Base-by-base conservation (phyloP, 768 basidiomycete genomes). In the Neoboletus magnificus region DNA sequence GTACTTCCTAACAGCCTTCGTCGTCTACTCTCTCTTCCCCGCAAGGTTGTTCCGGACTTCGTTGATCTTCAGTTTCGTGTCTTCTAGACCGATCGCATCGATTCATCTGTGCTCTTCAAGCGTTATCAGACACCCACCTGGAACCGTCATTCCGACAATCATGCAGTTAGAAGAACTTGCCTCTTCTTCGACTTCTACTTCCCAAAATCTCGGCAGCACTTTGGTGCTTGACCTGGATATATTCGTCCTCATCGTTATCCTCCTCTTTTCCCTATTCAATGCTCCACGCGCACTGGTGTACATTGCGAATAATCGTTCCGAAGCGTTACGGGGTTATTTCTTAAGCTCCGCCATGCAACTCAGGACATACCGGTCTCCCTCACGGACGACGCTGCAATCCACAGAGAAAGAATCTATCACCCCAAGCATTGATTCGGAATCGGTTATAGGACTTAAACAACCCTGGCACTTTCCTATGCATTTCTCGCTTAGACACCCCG, bases 251-350 rank as follows among this genome's bases (percentile, higher is more conserved):
- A 66, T 71, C 18, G 35, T 77, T 47, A 67, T 79, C 36, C 73
- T 67, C 1, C 32, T 73, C 32, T 67, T 79, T 45, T 68, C 75
- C 52, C 63, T 82, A 13, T 62, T 76, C 52, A 71, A 76, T 18
- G 58, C 82, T 20, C 84, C 84, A 25, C 77, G 79, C 30, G 69
- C 72, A 11, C 45, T 82, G 27, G 77, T 77, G 33, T 79, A 84
- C 47, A 70, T 84, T 59, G 79, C 77, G 54, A 74, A 75, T 15
- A 49, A 65, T 36, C 59, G 71, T 20, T 75, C 76, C 8, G 78
- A 82, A 57, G 80, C 78, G 78, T 64, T 69, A 29, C 75, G 69
- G 33, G 84, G 83, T 10, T 76, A 78, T 62, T 58, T 85, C 57
- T 64, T 86, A 23, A 72, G 71, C n/a, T 55, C 57, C 8, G 37